Percentiles rank a stretch among this genome's conserved stretches.
Evolutionary conservation across 2,329 filamentous ascomycete genomes (phyloP).

Genomic region (Tetracladium maxilliforme): DNA sequence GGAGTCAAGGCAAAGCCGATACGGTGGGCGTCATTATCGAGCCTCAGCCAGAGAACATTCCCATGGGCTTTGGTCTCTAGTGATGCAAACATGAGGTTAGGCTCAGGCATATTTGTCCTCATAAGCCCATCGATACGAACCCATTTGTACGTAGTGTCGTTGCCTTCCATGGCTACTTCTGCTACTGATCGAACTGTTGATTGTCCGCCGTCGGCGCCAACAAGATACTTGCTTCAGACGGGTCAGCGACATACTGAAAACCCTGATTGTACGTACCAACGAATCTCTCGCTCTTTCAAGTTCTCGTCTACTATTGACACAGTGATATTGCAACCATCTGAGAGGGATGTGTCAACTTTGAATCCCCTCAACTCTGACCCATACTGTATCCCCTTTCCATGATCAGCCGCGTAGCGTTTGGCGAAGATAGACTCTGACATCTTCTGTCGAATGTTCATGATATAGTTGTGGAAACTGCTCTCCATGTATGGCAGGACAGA

Average conservation of each 20-base stretch:
- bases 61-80: conserved; percentile 3
- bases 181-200: conserved; percentile 4
- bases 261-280: too few species aligned
- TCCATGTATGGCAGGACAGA: conserved; percentile 1
- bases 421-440: conserved; percentile 3
- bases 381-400: too few species aligned
- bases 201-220: conserved; percentile 5
- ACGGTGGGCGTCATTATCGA: conserved; percentile 3
- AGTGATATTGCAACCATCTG: too few species aligned
- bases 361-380: too few species aligned
- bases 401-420: conserved; percentile 1
- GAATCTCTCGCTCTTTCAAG: too few species aligned
- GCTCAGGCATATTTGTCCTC: conserved; percentile 5
- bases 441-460: conserved; percentile 4
- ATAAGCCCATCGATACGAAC: conserved; percentile 4
- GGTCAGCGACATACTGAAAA: too few species aligned
- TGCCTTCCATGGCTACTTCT: conserved; percentile 2
- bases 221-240: conserved; percentile 7
- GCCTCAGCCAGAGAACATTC: conserved; percentile 3
- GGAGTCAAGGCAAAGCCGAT: conserved; percentile 5
- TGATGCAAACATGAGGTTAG: conserved; percentile 1
- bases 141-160: conserved; percentile 3
- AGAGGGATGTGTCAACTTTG: too few species aligned
- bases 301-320: too few species aligned
- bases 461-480: conserved; percentile 3